These are phyloP conservation scores for Teunomyces stri DNA, from an alignment of 805 yeast species.

Conservation along the genomic window DNA sequence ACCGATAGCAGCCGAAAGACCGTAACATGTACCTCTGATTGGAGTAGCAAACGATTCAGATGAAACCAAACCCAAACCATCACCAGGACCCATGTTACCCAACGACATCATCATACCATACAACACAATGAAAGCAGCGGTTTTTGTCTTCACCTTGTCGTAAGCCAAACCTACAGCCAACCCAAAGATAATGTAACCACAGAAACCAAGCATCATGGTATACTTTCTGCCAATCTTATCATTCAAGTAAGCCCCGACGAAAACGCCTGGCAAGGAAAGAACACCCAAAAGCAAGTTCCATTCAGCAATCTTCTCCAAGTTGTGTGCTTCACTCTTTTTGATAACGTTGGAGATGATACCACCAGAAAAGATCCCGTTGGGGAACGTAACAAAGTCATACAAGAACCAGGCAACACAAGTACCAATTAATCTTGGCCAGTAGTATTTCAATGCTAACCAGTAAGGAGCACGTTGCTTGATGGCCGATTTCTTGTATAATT, in stretches of 20 bases:
- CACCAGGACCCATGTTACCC: constrained; percentile 81
- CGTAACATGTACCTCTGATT: constrained; percentile 73
- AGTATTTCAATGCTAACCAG: constrained; percentile 57
- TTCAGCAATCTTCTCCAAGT: constrained; percentile 60
- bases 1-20: constrained; percentile 75
- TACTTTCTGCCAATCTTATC: constrained; percentile 70
- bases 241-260: constrained; percentile 64
- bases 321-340: constrained; percentile 22
- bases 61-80: constrained; percentile 65
- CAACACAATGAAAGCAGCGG: constrained; percentile 64
- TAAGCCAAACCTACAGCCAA: constrained; percentile 67
- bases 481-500: constrained; percentile 61
- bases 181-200: constrained; percentile 70
- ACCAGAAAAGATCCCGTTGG: constrained; percentile 68
- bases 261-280: constrained; percentile 71
- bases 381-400: constrained; percentile 79
- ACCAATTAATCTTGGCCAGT: constrained; percentile 68
- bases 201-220: constrained; percentile 68
- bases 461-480: constrained; percentile 55
- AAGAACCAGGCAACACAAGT: constrained; percentile 77
- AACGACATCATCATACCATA: constrained; percentile 69
- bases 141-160: constrained; percentile 52
- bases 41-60: constrained; percentile 75
- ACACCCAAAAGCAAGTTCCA: constrained; percentile 68
- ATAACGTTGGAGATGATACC: constrained; percentile 55